phyloP scores from a whole-genome alignment of 2,329 filamentous ascomycete genomes.

The Hypoxylon sp. region DNA sequence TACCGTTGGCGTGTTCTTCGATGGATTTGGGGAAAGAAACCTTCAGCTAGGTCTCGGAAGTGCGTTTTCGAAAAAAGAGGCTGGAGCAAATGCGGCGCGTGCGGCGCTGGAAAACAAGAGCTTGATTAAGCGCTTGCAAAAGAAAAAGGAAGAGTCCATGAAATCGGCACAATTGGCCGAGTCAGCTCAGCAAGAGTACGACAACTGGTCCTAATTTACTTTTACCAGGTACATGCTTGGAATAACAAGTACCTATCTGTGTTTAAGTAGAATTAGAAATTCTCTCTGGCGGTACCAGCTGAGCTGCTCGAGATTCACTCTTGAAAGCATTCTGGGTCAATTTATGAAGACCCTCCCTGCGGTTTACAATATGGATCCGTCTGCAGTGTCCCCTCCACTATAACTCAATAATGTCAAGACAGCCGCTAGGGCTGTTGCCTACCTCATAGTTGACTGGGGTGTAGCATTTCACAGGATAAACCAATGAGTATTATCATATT shows the following conservation, averaged over 20 bases:
- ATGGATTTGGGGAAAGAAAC: slow-evolving; percentile 76
- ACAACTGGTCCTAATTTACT: slow-evolving; percentile 40
- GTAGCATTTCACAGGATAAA: neutral
- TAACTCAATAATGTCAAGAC: neutral
- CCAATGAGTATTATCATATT: neutral
- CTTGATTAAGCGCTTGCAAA: slow-evolving; percentile 66
- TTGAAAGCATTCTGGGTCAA: neutral
- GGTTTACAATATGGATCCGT: slow-evolving; percentile 3
- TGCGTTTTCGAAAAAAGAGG: slow-evolving; percentile 77
- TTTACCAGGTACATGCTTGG: neutral
- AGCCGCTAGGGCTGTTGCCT: neutral
- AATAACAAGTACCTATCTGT: neutral
- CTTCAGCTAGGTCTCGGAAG: slow-evolving; percentile 74
- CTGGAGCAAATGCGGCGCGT: slow-evolving; percentile 75
- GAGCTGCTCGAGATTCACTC: too few species aligned
- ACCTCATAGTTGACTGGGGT: too few species aligned
- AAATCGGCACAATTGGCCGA: slow-evolving; percentile 46
- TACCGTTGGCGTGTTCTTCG: slow-evolving; percentile 74
- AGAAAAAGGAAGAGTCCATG: slow-evolving; percentile 63
- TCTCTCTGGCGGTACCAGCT: neutral
- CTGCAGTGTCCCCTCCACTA: neutral
- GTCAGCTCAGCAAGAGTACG: slow-evolving; percentile 35
- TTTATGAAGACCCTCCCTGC: neutral
- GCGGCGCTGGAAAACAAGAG: slow-evolving; percentile 77
- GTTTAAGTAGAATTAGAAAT: neutral